Percentiles rank a stretch among this genome's conserved stretches.
Conservation (phyloP, 179 eudicot genomes). For the Vitellaria paradoxa region DNA sequence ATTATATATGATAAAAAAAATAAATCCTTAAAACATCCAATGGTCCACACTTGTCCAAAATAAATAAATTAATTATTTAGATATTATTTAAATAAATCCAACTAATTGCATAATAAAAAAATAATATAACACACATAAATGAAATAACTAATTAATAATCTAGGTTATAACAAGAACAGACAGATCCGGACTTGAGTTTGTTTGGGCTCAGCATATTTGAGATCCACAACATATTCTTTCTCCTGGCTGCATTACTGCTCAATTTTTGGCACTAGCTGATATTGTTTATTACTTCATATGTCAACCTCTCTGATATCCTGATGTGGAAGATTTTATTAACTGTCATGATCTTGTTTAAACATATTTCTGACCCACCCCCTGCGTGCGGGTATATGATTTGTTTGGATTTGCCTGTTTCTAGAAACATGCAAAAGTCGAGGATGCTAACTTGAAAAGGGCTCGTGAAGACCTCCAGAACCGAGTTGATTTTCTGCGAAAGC, state of each 20-base stretch:
- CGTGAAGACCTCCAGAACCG: conserved; percentile 89
- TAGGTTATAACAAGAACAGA: no score
- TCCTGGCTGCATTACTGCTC: neutral
- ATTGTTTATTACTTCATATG: neutral
- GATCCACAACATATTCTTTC: conserved; percentile 6
- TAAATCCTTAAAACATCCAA: no score
- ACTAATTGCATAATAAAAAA: no score
- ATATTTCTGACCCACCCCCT: neutral
- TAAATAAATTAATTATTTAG: no score
- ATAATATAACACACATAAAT: no score
- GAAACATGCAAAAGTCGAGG: conserved; percentile 67
- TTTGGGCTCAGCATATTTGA: conserved; percentile 2
- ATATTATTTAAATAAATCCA: no score
- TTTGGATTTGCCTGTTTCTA: conserved; percentile 27
- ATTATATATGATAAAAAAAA: no score
- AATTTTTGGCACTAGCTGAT: neutral
- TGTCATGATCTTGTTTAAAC: neutral
- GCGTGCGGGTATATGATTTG: neutral
- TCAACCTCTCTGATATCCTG: neutral
- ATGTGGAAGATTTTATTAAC: neutral
- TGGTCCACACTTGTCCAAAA: no score
- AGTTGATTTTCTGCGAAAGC: conserved; percentile 80
- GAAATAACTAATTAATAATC: no score
- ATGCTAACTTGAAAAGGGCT: conserved; percentile 55
- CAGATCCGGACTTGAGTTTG: neutral